Evolutionary conservation across 768 basidiomycete genomes (phyloP).

Genomic region (Leccinellum albellum): DNA sequence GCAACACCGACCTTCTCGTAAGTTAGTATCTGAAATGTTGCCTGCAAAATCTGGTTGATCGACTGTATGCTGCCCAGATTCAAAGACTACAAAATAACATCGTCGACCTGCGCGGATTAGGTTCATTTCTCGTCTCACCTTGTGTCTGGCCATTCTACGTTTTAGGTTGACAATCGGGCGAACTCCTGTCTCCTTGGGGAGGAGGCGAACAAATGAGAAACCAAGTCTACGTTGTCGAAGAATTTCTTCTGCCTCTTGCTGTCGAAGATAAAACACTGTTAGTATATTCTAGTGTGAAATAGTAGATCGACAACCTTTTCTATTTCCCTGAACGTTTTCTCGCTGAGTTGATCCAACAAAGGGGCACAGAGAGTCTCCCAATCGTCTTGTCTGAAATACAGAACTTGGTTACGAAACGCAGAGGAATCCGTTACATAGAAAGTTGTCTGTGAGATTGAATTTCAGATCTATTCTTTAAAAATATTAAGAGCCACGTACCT

Average conservation of each 20-base stretch:
- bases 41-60: slow-evolving; percentile 84
- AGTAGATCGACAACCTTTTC: slow-evolving; percentile 47
- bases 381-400: slow-evolving; percentile 94
- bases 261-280: not conserved
- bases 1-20: slow-evolving; percentile 68
- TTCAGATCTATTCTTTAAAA: not conserved
- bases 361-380: slow-evolving; percentile 85
- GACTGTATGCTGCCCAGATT: slow-evolving; percentile 44
- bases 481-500: slow-evolving; percentile 42
- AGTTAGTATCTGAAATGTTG: slow-evolving; percentile 81
- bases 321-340: slow-evolving; percentile 67
- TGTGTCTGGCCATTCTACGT: slow-evolving; percentile 39
- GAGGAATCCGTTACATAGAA: slow-evolving; percentile 95
- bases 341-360: slow-evolving; percentile 68
- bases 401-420: slow-evolving; percentile 72
- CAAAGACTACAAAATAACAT: slow-evolving; percentile 26
- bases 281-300: not conserved
- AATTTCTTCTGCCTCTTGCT: slow-evolving; percentile 65
- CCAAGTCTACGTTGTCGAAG: slow-evolving; percentile 72
- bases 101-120: not conserved
- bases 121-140: slow-evolving; percentile 18
- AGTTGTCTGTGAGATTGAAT: slow-evolving; percentile 54
- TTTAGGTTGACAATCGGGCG: slow-evolving; percentile 91
- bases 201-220: slow-evolving; percentile 79
- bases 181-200: slow-evolving; percentile 95